Evolutionary conservation across 306 rosid species (phyloP).

Genomic region (Pachyrhizus erosus): DNA sequence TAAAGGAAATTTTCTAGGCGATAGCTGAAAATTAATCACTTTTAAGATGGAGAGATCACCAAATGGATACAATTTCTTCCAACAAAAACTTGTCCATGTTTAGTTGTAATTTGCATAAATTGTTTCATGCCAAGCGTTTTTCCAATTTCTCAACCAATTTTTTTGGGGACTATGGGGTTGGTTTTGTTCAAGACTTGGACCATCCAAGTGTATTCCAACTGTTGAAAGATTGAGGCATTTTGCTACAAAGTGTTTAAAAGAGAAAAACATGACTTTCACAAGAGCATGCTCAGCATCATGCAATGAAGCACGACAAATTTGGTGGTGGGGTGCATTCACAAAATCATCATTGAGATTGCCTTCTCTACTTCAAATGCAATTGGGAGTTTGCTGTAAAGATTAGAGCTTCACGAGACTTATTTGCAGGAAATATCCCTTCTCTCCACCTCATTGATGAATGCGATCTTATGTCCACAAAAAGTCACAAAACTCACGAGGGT

Average conservation of each 20-base stretch:
- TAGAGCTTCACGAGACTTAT: background rate
- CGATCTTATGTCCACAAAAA: background rate
- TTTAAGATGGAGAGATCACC: too few species aligned
- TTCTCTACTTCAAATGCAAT: too few species aligned
- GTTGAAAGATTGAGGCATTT: background rate
- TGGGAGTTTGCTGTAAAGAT: constrained; percentile 7
- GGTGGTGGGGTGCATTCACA: too few species aligned
- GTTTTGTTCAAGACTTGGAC: background rate
- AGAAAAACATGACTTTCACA: background rate
- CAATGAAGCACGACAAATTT: too few species aligned
- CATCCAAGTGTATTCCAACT: background rate
- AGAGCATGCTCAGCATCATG: too few species aligned
- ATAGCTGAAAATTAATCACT: background rate
- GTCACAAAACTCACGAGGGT: background rate
- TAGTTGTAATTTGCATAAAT: background rate
- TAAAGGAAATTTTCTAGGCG: background rate
- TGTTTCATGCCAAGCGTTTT: background rate
- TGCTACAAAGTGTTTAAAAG: background rate
- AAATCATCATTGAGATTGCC: too few species aligned
- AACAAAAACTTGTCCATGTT: background rate
- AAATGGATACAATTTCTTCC: background rate
- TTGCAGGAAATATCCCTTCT: background rate
- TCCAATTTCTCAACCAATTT: background rate
- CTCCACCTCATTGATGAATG: background rate
- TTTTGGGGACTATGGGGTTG: background rate